Base-by-base conservation (phyloP, 768 basidiomycete species). In the Cystofilobasidium bisporidii region DNA sequence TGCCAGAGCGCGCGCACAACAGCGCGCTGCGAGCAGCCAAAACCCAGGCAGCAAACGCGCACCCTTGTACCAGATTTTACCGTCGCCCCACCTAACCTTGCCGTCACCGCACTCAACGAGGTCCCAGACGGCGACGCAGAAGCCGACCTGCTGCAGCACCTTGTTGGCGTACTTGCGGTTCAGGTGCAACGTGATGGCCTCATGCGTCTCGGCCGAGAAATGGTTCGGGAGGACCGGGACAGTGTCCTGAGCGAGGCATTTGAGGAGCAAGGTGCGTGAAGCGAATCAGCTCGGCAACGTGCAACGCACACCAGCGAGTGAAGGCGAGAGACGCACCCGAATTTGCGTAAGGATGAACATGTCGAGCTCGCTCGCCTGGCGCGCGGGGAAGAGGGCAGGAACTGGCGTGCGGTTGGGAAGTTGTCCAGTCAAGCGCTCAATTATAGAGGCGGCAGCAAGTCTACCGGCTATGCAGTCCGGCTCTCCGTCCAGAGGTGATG, bases 21-120 rank as follows among this genome's bases (percentile, higher is more conserved):
- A 41, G 40, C 11, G 36, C 24, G 36, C 24, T 26, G 17, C n/a
- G n/a, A n/a, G n/a, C 33, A 36, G 22, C 22, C 59, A 32, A 22
- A 61, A 43, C n/a, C n/a, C n/a, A n/a, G n/a, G n/a, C n/a, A n/a
- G n/a, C 24, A 30, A 48, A 14, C 28, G 56, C 61, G 14, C 0
- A 68, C 67, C 67, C 82, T 88, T 91, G 75, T 98, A 92, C 87
- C 92, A 98, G 73, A 94, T 79, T 74, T 86, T 86, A 0, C 94
- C 94, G 76, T 99, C 94, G 0, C 94, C 93, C 73, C 93, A 96
- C 41, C 91, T 82, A 6, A 99, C 86, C 70, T 88, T 92, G 1
- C 94, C 94, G 74, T 97, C 92, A 1, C 90, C 87, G 1, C 85
- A 87, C 71, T 90, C 83, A 0, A 85, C 79, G 47, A 99, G 78